Conservation (phyloP, 345 rosid species). For the thale cress (Arabidopsis thaliana) region DNA sequence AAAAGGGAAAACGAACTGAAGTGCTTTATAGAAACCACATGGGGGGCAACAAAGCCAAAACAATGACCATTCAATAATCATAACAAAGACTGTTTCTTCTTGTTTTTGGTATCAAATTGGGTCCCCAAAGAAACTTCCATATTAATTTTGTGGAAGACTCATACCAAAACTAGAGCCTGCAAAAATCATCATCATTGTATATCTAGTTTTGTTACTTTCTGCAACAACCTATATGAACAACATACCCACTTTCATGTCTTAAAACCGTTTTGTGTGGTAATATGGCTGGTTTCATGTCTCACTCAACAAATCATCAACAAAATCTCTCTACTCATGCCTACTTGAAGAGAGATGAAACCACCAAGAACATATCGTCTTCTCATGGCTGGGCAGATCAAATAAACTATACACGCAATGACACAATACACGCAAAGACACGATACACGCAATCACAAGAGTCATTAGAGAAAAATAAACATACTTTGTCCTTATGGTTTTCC, state of each 20-base stretch:
- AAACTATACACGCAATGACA: neutral
- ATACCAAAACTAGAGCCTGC: constrained; percentile 27
- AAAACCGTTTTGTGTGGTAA: constrained; percentile 22
- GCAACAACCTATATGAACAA: constrained; percentile 11
- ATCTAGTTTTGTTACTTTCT: constrained; percentile 31
- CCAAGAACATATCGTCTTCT: constrained; percentile 8
- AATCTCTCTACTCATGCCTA: constrained; percentile 29
- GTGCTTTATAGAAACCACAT: constrained; percentile 40
- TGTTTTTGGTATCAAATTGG: constrained; percentile 42
- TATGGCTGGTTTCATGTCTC: constrained; percentile 39
- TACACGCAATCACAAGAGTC: neutral
- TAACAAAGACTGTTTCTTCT: constrained; percentile 35
- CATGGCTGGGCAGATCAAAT: constrained; percentile 3
- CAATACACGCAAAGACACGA: neutral
- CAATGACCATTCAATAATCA: constrained; percentile 39
- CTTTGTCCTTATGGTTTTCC: neutral
- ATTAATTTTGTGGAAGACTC: constrained; percentile 7
- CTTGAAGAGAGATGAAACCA: constrained; percentile 34
- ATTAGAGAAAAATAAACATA: neutral
- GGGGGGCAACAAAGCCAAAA: constrained; percentile 40
- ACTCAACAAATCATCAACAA: constrained; percentile 15
- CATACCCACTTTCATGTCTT: constrained; percentile 33
- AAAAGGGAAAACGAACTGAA: constrained; percentile 29
- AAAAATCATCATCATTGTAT: constrained; percentile 34
- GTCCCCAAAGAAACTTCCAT: constrained; percentile 40